Percentiles rank a stretch among this genome's conserved stretches.
Evolutionary conservation across 1,284 basidiomycete genomes (phyloP).

Genomic region (Boletus smithii): DNA sequence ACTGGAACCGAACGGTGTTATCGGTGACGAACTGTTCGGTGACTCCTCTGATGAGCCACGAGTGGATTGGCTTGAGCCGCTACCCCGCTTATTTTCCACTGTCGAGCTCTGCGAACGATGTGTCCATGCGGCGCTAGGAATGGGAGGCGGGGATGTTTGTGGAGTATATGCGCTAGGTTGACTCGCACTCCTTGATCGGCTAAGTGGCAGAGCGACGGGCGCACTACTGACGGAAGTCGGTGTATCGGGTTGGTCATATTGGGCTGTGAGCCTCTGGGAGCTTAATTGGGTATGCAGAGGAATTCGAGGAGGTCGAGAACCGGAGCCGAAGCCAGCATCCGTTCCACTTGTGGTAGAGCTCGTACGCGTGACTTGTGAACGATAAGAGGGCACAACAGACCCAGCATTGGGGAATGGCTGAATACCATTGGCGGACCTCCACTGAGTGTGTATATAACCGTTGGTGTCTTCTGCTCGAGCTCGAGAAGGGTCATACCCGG

Average conservation of each 20-base stretch:
- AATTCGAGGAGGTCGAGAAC: conserved; percentile 43
- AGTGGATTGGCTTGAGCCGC: conserved; percentile 77
- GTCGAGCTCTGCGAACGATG: conserved; percentile 50
- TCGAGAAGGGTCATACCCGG: no score
- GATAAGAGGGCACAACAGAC: no score
- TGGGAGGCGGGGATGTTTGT: conserved; percentile 54
- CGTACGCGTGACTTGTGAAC: conserved; percentile 49
- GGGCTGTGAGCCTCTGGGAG: conserved; percentile 55
- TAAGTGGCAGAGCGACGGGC: conserved; percentile 35
- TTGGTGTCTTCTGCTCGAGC: no score
- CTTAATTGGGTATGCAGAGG: conserved; percentile 68
- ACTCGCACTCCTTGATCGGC: conserved; percentile 69
- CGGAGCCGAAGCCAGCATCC: conserved; percentile 50
- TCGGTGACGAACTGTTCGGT: conserved; percentile 74
- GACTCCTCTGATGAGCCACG: conserved; percentile 74
- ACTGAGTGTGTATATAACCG: no score
- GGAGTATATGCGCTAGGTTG: conserved; percentile 69
- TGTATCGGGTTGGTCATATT: conserved; percentile 44
- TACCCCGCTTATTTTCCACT: conserved; percentile 60
- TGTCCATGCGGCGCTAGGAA: conserved; percentile 55
- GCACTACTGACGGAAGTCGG: conserved; percentile 27
- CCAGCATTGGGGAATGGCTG: no score
- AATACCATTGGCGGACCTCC: no score
- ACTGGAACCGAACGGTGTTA: conserved; percentile 82
- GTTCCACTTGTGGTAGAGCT: conserved; percentile 44